phyloP scores from a whole-genome alignment of 768 basidiomycete species.

The Psilocybe sp. region DNA sequence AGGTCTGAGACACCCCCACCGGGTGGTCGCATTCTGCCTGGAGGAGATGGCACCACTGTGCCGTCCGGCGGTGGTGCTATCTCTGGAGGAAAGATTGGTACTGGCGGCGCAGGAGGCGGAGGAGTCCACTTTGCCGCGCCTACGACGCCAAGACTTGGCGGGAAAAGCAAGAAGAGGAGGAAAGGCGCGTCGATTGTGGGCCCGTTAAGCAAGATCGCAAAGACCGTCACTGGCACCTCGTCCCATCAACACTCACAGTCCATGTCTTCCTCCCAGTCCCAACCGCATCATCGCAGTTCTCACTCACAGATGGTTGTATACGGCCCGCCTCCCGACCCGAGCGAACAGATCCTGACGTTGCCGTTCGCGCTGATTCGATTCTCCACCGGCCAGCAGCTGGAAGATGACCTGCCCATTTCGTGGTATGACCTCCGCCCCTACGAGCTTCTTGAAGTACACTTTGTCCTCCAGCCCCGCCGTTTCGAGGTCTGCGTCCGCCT shows the following conservation, averaged over 20 bases:
- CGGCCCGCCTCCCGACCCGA: too few relatives aligned
- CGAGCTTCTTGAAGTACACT: conserved; percentile 72
- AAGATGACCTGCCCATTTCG: conserved; percentile 55
- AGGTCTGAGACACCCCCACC: too few relatives aligned
- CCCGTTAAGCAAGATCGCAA: too few relatives aligned
- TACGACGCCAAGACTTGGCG: too few relatives aligned
- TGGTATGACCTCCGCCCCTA: conserved; percentile 61
- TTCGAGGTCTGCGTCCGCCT: conserved; percentile 11
- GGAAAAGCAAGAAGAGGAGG: too few relatives aligned
- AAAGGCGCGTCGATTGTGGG: too few relatives aligned
- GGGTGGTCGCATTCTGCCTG: too few relatives aligned
- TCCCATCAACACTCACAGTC: background rate
- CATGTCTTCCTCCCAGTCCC: conserved; percentile 6
- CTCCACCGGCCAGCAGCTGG: conserved; percentile 66
- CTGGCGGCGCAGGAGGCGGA: background rate
- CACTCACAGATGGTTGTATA: too few relatives aligned
- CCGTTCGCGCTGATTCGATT: conserved; percentile 54
- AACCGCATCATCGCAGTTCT: background rate
- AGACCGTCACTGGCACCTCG: background rate
- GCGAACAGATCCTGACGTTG: conserved; percentile 13
- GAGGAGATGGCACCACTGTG: too few relatives aligned
- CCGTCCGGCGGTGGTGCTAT: background rate
- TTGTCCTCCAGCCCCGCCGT: conserved; percentile 11
- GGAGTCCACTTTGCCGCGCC: too few relatives aligned
- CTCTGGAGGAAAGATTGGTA: conserved; percentile 2